Evolutionary conservation across 176 grass and related monocot genomes (phyloP).

Genomic region (Tillandsia fasciculata): DNA sequence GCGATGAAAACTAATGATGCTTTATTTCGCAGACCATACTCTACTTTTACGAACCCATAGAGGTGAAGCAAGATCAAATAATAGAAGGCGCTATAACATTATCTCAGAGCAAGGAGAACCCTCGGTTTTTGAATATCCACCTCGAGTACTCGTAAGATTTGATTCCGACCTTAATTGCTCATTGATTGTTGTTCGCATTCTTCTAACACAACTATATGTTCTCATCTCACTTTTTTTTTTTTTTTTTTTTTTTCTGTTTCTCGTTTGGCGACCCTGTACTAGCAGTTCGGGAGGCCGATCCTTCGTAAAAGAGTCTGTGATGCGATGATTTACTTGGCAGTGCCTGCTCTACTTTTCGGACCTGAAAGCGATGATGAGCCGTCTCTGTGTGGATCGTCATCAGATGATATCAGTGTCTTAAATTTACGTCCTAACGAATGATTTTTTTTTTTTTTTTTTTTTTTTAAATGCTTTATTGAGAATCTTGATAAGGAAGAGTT

Average conservation of each 20-base stretch:
- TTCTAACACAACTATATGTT: neutral
- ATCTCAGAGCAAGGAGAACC: slow-evolving; percentile 70
- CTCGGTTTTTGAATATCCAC: slow-evolving; percentile 77
- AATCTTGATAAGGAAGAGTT: too few relatives aligned
- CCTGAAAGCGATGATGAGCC: neutral
- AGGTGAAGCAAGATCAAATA: slow-evolving; percentile 69
- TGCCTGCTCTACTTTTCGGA: neutral
- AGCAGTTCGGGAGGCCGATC: slow-evolving; percentile 12
- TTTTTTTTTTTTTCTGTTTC: neutral
- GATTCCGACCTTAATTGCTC: neutral
- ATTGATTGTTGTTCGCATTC: neutral
- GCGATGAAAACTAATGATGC: neutral
- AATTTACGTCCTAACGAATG: too few relatives aligned
- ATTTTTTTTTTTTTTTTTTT: too few relatives aligned
- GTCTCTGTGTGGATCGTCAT: neutral
- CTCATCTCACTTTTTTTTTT: neutral
- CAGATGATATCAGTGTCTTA: too few relatives aligned
- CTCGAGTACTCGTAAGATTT: slow-evolving; percentile 70
- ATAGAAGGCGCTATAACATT: slow-evolving; percentile 73
- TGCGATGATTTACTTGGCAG: slow-evolving; percentile 4
- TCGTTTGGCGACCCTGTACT: neutral
- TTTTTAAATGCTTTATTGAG: too few relatives aligned
- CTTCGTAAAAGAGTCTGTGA: slow-evolving; percentile 15
- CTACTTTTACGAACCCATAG: slow-evolving; percentile 83
- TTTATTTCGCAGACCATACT: slow-evolving; percentile 66